Evolutionary conservation across 768 basidiomycete genomes (phyloP).

Genomic region (Boletus pseudopeckii): DNA sequence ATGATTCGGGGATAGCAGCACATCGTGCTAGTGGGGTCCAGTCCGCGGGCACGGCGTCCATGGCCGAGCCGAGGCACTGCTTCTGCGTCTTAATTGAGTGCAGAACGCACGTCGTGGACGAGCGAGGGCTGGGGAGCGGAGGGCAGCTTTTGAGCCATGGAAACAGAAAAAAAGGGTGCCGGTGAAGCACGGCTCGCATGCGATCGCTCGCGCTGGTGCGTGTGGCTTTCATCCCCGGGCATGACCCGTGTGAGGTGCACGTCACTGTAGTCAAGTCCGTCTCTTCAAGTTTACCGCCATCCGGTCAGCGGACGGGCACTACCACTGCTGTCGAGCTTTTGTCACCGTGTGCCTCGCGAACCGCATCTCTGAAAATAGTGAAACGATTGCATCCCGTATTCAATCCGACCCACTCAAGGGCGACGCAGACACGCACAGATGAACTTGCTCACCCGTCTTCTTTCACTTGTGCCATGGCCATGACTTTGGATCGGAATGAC

Average conservation of each 20-base stretch:
- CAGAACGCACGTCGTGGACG: not conserved
- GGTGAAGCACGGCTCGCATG: not conserved
- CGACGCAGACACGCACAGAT: too few species aligned
- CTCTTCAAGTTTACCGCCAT: not conserved
- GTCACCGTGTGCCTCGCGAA: not conserved
- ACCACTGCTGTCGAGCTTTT: not conserved
- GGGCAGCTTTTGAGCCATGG: not conserved
- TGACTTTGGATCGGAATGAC: not conserved
- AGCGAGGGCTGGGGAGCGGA: not conserved
- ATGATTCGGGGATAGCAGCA: not conserved
- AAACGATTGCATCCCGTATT: not conserved
- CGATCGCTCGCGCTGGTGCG: not conserved
- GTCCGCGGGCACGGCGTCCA: not conserved
- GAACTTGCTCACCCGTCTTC: not conserved
- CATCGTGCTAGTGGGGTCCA: not conserved
- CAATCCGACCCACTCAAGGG: not conserved
- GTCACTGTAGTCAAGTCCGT: not conserved
- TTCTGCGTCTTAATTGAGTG: not conserved
- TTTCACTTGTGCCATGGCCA: not conserved
- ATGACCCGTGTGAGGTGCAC: not conserved
- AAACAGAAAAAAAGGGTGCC: not conserved
- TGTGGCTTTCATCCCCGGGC: not conserved
- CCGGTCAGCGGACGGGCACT: not conserved
- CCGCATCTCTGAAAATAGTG: not conserved
- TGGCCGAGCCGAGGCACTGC: not conserved